Percentiles rank a stretch among this genome's conserved stretches.
These are phyloP conservation scores for Alternaria sp. DNA, from an alignment of 2,329 filamentous ascomycete species.

Conservation along the genomic window DNA sequence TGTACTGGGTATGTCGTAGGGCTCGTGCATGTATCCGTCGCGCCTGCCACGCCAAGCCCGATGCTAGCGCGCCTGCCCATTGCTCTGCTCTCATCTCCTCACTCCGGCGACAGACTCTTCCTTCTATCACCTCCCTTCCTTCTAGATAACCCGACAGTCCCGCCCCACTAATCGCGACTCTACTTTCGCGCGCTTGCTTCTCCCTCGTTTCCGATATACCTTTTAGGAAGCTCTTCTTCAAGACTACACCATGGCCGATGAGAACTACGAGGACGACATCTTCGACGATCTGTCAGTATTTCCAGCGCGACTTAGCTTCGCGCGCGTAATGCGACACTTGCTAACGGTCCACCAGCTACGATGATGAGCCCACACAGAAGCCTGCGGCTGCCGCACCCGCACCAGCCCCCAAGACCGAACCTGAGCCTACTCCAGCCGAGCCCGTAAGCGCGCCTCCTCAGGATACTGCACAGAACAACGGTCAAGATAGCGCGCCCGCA, in stretches of 20 bases:
- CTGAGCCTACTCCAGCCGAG: conserved; percentile 29
- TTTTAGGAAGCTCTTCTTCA: background rate
- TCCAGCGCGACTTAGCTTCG: background rate
- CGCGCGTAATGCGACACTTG: background rate
- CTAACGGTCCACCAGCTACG: conserved; percentile 45
- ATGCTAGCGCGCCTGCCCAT: conserved; percentile 14
- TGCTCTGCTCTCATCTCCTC: conserved; percentile 29
- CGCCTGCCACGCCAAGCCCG: conserved; percentile 29
- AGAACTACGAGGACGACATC: conserved; percentile 90
- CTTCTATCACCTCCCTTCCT: conserved; percentile 17
- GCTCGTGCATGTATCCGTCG: conserved; percentile 12
- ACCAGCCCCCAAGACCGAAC: conserved; percentile 24
- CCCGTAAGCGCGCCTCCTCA: conserved; percentile 22
- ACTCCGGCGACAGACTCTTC: conserved; percentile 30
- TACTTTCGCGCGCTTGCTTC: background rate
- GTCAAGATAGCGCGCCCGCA: conserved; percentile 20
- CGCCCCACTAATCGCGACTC: background rate
- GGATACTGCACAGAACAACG: conserved; percentile 21
- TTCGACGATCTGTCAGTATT: conserved; percentile 87
- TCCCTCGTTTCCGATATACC: background rate
- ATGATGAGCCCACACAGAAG: conserved; percentile 48
- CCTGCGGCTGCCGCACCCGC: conserved; percentile 31
- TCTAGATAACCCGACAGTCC: background rate
- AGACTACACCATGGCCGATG: conserved; percentile 70
- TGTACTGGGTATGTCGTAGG: background rate